phyloP scores from a whole-genome alignment of 768 basidiomycete genomes.

The Boletellus ananiceps region DNA sequence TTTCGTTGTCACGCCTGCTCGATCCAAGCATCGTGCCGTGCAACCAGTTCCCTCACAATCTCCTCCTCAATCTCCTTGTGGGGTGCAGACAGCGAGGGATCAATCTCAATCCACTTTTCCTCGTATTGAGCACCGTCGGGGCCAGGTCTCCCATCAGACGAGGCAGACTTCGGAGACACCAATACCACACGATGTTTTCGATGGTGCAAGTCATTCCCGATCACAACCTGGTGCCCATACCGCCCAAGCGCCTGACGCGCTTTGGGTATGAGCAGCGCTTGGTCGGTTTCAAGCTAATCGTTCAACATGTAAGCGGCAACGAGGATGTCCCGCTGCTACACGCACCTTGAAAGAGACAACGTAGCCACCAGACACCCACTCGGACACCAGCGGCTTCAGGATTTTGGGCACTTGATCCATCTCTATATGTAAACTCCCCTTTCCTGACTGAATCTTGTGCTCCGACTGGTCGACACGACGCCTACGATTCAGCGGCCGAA shows the following conservation, averaged over 20 bases:
- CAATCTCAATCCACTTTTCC: conserved; percentile 65
- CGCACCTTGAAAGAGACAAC: conserved; percentile 95
- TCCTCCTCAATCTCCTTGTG: conserved; percentile 89
- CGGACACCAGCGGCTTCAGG: conserved; percentile 85
- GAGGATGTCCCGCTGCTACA: neutral
- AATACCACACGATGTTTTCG: conserved; percentile 93
- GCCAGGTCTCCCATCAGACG: conserved; percentile 5
- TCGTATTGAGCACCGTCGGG: conserved; percentile 36
- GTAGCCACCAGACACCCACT: conserved; percentile 89
- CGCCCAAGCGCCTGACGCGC: conserved; percentile 81
- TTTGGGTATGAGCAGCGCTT: conserved; percentile 80
- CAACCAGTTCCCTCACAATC: conserved; percentile 73
- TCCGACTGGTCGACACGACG: conserved; percentile 56
- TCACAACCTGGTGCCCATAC: conserved; percentile 96
- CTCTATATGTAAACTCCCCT: conserved; percentile 88
- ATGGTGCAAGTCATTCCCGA: conserved; percentile 91
- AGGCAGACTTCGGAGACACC: conserved; percentile 50
- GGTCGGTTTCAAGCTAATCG: conserved; percentile 88
- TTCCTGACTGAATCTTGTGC: conserved; percentile 98
- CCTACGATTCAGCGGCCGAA: neutral
- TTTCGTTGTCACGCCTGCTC: neutral
- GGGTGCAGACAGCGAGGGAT: conserved; percentile 33
- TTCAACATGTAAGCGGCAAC: conserved; percentile 6
- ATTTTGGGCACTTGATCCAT: conserved; percentile 99
- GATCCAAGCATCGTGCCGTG: conserved; percentile 72